phyloP scores from a whole-genome alignment of 139 green algal species.

The Bryopsis sp. region DNA sequence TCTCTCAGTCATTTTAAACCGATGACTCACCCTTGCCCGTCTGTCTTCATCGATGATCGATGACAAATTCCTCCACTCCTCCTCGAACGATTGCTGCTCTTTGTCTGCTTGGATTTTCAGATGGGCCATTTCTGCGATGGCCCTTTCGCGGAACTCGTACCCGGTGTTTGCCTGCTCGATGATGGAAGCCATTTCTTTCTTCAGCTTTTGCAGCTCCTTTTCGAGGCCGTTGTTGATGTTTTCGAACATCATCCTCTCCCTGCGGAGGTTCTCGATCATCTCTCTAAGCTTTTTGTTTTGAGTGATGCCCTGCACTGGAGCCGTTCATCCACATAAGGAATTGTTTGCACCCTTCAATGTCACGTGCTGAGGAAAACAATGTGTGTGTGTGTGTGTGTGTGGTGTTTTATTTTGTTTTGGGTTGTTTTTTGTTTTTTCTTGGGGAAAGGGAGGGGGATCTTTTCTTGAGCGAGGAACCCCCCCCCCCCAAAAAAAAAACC shows the following conservation, averaged over 20 bases:
- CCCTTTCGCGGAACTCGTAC: conserved; percentile 65
- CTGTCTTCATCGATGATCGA: conserved; percentile 77
- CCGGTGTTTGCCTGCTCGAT: conserved; percentile 52
- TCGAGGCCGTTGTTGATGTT: conserved; percentile 73
- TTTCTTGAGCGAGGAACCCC: no score
- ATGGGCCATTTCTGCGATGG: conserved; percentile 55
- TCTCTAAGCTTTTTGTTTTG: conserved; percentile 67
- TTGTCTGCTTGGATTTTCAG: conserved; percentile 71
- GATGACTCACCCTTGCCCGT: conserved; percentile 28
- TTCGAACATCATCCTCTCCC: conserved; percentile 82
- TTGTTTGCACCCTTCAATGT: neutral
- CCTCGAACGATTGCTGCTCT: conserved; percentile 73
- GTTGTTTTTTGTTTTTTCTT: no score
- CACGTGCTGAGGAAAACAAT: no score
- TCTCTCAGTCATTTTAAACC: no score
- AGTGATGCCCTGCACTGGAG: conserved; percentile 36
- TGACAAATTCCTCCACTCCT: conserved; percentile 74
- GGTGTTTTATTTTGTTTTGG: no score
- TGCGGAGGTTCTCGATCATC: conserved; percentile 74
- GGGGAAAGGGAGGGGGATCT: no score
- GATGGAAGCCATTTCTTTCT: conserved; percentile 69
- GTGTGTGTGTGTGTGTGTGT: no score
- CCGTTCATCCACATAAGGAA: neutral
- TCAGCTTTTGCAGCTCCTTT: conserved; percentile 54
- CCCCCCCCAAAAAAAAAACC: no score